phyloP scores from a whole-genome alignment of 306 rosid genomes.

The Cucumis melo region DNA sequence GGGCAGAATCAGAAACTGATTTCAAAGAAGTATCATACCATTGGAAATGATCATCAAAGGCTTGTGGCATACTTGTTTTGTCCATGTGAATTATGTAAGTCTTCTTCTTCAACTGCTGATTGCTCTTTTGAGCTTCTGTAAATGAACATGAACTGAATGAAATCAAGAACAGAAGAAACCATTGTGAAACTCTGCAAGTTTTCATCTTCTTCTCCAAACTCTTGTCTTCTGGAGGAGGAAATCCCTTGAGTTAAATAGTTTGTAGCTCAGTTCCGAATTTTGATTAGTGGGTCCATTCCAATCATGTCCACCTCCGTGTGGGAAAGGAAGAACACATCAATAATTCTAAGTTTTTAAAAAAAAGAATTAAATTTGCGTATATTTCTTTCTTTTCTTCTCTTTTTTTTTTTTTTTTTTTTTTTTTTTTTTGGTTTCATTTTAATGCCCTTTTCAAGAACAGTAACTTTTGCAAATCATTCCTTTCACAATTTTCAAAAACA shows the following conservation, averaged over 20 bases:
- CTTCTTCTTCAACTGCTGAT: constrained; percentile 28
- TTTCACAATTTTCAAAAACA: not conserved
- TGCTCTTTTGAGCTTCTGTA: constrained; percentile 26
- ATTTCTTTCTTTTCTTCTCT: not conserved
- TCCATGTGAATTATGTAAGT: constrained; percentile 86
- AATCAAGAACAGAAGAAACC: constrained; percentile 25
- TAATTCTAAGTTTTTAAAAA: not conserved
- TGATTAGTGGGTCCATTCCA: constrained; percentile 1
- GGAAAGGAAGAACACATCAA: not conserved
- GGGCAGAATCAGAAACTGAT: constrained; percentile 54
- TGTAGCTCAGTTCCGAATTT: not conserved
- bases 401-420: too few relatives aligned
- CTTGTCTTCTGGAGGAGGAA: not conserved
- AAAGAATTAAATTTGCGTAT: not conserved
- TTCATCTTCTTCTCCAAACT: constrained; percentile 21
- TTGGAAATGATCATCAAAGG: constrained; percentile 35
- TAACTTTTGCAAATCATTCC: not conserved
- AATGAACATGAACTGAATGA: not conserved
- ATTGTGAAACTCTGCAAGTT: constrained; percentile 16
- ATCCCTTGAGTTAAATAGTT: not conserved
- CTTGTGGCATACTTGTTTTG: constrained; percentile 53
- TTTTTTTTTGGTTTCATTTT: not conserved
- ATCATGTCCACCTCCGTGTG: constrained; percentile 8
- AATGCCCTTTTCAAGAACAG: not conserved
- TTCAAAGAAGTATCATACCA: constrained; percentile 73